phyloP scores from a whole-genome alignment of 306 rosid species.

The Vigna reflexopilosa region DNA sequence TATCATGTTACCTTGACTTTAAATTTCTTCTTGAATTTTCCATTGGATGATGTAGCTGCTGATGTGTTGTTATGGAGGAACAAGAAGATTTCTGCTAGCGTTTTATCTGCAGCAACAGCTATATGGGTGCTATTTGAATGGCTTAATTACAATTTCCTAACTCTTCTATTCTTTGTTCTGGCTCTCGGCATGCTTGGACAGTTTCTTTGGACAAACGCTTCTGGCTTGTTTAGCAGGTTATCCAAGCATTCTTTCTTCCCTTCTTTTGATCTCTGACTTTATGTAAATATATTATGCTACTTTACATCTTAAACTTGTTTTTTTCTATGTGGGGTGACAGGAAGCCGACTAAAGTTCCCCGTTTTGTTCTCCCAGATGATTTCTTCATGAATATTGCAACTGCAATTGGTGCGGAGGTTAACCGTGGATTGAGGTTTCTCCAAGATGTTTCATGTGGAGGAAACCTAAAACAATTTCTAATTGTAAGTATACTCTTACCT shows the following conservation, averaged over 20 bases:
- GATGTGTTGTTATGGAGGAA: conserved; percentile 97
- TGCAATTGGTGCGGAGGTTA: conserved; percentile 65
- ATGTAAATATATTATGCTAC: conserved; percentile 9
- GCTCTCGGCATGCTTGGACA: conserved; percentile 79
- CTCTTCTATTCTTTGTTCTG: conserved; percentile 64
- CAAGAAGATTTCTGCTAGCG: conserved; percentile 92
- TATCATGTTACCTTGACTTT: conserved; percentile 21
- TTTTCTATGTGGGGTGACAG: conserved; percentile 54
- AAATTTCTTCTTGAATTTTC: neutral
- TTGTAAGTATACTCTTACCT: conserved; percentile 53
- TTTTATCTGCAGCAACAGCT: conserved; percentile 71
- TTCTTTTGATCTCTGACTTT: conserved; percentile 30
- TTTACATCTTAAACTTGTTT: conserved; percentile 8
- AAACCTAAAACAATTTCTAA: conserved; percentile 72
- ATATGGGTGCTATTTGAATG: conserved; percentile 94
- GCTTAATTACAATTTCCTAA: conserved; percentile 83
- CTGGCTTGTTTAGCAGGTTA: conserved; percentile 73
- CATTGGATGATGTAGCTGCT: conserved; percentile 69
- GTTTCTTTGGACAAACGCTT: conserved; percentile 81
- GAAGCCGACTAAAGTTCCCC: conserved; percentile 68
- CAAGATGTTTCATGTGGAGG: conserved; percentile 89
- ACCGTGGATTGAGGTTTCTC: conserved; percentile 65
- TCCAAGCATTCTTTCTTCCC: conserved; percentile 39
- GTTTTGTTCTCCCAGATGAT: conserved; percentile 71
- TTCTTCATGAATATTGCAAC: conserved; percentile 68